Base-by-base conservation (phyloP, 2,329 filamentous ascomycete genomes). In the Colletotrichum gigasporum region DNA sequence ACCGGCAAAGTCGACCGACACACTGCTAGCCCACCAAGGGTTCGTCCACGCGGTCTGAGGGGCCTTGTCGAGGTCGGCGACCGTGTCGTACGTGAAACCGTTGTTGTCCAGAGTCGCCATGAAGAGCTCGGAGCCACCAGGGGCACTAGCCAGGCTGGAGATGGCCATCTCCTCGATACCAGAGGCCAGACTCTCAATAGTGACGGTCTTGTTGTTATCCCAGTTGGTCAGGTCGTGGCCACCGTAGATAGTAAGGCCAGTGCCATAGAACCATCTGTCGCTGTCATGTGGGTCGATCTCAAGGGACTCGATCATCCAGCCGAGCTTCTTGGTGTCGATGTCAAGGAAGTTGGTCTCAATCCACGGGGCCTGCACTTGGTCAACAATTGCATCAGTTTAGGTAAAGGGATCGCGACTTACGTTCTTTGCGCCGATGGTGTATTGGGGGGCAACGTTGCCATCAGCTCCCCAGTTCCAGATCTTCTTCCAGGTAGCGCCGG, bases 191-290 rank as follows among this genome's bases (percentile, higher is more conserved):
- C 82, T 82, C 48, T 82, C 68, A 47, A 87, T 80, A 2, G 79
- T 80, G 59, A 87, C 74, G 54, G 83, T 85, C 64, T 78, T 77
- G 2, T 69, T 71, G 0, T 79, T 78, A 58, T 86, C 85, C 85
- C 85, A 87, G 12, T 82, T 83, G 0, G 81, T 82, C n/a, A 87
- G 73, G 62, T 87, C 83, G 53, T 82, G 81, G 2, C 85, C 83
- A 9, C 84, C 84, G 35, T 81, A 85, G 44, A 86, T 73, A 0
- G 83, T 86, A n/a, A 82, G 72, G 2, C 86, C 86, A 0, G 86
- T 89, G n/a, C 83, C 85, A 61, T 88, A 89, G 0, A 88, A 74
- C 84, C 85, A 88, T 71, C 87, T 85, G 69, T 87, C 79, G 59
- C 84, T 86, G 68, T 89, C 85, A 24, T 82, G 79, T 0, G 86